phyloP scores from a whole-genome alignment of 1,139 yeast genomes.

The Wickerhamomyces sp. region DNA sequence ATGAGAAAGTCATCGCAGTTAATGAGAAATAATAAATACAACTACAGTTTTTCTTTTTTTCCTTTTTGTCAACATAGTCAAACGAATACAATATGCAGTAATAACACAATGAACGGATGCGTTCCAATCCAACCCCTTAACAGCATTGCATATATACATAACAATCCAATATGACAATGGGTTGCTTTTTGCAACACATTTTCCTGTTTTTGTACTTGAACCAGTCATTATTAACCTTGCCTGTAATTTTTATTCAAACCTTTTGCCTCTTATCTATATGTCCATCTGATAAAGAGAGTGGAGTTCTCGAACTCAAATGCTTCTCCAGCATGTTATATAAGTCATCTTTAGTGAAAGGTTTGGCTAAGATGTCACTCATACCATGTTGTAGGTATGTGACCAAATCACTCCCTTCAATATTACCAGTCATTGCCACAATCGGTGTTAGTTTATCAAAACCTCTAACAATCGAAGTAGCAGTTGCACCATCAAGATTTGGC shows the following conservation, averaged over 20 bases:
- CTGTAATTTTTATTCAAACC: conserved; percentile 7
- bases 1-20: conserved; percentile 52
- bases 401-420: conserved; percentile 74
- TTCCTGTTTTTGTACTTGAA: too few species aligned
- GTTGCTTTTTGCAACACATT: too few species aligned
- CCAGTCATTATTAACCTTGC: background rate
- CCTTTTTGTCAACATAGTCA: background rate
- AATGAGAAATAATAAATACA: conserved; percentile 18
- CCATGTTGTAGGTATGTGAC: conserved; percentile 82
- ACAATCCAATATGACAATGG: too few species aligned
- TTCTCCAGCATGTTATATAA: conserved; percentile 69
- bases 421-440: conserved; percentile 91
- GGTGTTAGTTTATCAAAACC: conserved; percentile 82
- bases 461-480: conserved; percentile 83
- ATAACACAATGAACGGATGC: too few species aligned
- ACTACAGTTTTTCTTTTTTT: too few species aligned
- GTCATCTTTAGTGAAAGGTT: conserved; percentile 87
- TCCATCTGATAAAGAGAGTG: conserved; percentile 26
- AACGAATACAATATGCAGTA: background rate
- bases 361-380: conserved; percentile 86
- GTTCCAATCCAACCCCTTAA: too few species aligned
- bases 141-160: too few species aligned
- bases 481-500: conserved; percentile 93
- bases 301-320: conserved; percentile 43
- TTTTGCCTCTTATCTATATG: conserved; percentile 27